A percentile compares a stretch with the other conserved stretches of the same genome.
Conservation (phyloP, 2,329 filamentous ascomycete species). For the Davidsoniella neocaledoniae region DNA sequence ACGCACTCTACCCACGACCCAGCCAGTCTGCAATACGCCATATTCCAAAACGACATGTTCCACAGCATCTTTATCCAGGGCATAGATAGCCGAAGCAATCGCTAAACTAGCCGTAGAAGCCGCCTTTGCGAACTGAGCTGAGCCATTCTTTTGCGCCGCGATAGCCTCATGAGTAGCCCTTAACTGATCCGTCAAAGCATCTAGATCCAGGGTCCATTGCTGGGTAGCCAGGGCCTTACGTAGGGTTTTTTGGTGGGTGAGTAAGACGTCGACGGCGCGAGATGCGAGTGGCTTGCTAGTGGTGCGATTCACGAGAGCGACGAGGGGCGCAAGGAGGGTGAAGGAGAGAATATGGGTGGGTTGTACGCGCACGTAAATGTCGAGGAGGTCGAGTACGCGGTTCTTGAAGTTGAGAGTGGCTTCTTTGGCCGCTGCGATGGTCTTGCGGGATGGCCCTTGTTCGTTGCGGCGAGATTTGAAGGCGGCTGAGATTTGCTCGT, state of each 20-base stretch:
- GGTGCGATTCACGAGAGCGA: conserved; percentile 62
- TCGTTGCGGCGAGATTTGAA: conserved; percentile 60
- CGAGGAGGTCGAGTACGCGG: conserved; percentile 73
- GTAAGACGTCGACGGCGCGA: conserved; percentile 56
- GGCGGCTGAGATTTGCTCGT: conserved; percentile 67
- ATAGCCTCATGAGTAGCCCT: conserved; percentile 52
- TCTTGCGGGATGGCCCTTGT: conserved; percentile 54
- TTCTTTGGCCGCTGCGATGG: conserved; percentile 74
- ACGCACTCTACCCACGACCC: conserved; percentile 40
- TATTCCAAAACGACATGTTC: conserved; percentile 46
- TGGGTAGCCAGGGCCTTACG: conserved; percentile 31
- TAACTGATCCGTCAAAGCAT: conserved; percentile 26
- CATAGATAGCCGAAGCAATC: conserved; percentile 44
- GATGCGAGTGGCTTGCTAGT: conserved; percentile 57
- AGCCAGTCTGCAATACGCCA: conserved; percentile 37
- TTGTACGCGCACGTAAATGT: conserved; percentile 70
- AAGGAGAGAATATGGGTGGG: conserved; percentile 50
- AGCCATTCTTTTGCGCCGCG: conserved; percentile 38
- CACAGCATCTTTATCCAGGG: conserved; percentile 34
- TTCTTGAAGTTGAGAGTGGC: conserved; percentile 91
- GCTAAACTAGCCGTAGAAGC: conserved; percentile 59
- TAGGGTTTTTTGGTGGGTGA: conserved; percentile 51
- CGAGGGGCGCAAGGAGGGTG: conserved; percentile 54
- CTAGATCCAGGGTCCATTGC: conserved; percentile 22
- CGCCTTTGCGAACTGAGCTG: conserved; percentile 55